Percentiles rank a stretch among this genome's conserved stretches.
Conservation (phyloP, 768 basidiomycete species). For the Kwoniella bestiolae region DNA sequence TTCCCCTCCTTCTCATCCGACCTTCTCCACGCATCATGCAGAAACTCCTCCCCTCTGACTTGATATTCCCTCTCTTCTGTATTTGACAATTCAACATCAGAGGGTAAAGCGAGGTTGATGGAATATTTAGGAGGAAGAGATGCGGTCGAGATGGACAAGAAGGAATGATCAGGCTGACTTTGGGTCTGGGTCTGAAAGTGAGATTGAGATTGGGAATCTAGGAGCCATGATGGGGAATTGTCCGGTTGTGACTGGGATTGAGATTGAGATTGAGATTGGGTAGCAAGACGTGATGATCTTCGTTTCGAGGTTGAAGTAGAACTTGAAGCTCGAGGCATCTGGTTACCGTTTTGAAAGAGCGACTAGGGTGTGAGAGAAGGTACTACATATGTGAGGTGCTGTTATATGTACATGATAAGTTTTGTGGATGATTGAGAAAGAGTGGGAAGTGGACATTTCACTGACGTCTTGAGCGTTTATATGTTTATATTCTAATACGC, state of each 20-base stretch:
- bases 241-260: conserved; percentile 1
- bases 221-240: background rate
- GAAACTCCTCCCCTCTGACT: conserved; percentile 22
- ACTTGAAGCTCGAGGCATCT: background rate
- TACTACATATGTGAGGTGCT: background rate
- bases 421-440: background rate
- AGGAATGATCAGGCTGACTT: conserved; percentile 7
- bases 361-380: background rate
- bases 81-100: background rate
- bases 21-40: conserved; percentile 25
- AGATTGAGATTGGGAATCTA: background rate
- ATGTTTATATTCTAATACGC: no score
- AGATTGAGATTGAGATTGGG: conserved; percentile 9
- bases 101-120: conserved; percentile 19
- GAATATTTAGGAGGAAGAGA: conserved; percentile 10
- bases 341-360: background rate
- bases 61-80: conserved; percentile 6
- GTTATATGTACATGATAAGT: background rate
- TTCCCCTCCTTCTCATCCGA: conserved; percentile 5
- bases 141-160: conserved; percentile 23
- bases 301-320: background rate
- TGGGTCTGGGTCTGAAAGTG: conserved; percentile 4
- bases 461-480: no score
- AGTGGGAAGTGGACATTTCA: background rate
- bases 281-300: background rate